Evolutionary conservation across 805 yeast species (phyloP).

Genomic region (Pichia pseudocactophila): DNA sequence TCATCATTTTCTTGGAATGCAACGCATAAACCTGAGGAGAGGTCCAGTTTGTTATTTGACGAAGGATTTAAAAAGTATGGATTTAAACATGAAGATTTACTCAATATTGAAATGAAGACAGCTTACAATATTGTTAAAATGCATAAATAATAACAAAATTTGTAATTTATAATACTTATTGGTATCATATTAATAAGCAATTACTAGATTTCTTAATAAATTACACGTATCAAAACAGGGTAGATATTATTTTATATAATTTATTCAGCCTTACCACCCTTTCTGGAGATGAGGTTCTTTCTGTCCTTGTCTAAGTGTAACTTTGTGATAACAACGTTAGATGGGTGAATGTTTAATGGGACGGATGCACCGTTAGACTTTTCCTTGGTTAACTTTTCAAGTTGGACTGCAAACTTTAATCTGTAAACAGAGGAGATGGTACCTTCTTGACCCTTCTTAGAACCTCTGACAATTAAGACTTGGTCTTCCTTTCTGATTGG

Average conservation of each 20-base stretch:
- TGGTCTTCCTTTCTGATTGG: slow-evolving; percentile 98
- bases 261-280: slow-evolving; percentile 96
- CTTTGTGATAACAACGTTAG: slow-evolving; percentile 98
- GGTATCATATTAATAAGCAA: neutral
- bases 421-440: slow-evolving; percentile 97
- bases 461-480: slow-evolving; percentile 94
- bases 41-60: slow-evolving; percentile 29
- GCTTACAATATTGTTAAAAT: slow-evolving; percentile 29
- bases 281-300: slow-evolving; percentile 93
- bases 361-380: slow-evolving; percentile 97
- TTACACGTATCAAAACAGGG: neutral
- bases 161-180: neutral
- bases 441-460: slow-evolving; percentile 99
- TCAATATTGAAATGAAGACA: slow-evolving; percentile 41
- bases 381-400: slow-evolving; percentile 95
- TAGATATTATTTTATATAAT: slow-evolving; percentile 13
- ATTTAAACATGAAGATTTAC: slow-evolving; percentile 32
- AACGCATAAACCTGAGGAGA: slow-evolving; percentile 27
- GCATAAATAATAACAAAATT: neutral
- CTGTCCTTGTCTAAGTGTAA: slow-evolving; percentile 98
- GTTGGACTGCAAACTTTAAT: slow-evolving; percentile 93
- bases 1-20: slow-evolving; percentile 50
- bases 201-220: slow-evolving; percentile 1
- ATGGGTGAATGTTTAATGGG: slow-evolving; percentile 96
- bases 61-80: slow-evolving; percentile 23